A percentile compares a stretch with the other conserved stretches of the same genome.
These are phyloP conservation scores for Batkoa obscura DNA, from an alignment of 371 early-diverging fungal species.

Conservation along the genomic window DNA sequence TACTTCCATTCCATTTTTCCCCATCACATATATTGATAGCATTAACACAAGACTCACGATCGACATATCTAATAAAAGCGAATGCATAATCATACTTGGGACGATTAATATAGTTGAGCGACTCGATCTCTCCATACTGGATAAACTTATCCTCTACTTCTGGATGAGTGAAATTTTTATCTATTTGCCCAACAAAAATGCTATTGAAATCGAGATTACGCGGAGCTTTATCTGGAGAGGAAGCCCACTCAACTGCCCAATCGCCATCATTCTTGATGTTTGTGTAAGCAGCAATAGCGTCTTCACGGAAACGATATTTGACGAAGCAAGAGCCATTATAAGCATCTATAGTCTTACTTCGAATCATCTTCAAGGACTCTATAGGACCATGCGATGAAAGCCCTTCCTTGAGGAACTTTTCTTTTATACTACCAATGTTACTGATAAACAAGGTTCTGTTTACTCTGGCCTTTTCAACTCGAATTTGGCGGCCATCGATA, in stretches of 20 bases:
- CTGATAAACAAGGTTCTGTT: slow-evolving; percentile 57
- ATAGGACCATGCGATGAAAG: slow-evolving; percentile 35
- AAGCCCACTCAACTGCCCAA: slow-evolving; percentile 58
- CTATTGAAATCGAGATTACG: slow-evolving; percentile 24
- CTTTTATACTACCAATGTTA: slow-evolving; percentile 20
- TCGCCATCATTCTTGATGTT: slow-evolving; percentile 15
- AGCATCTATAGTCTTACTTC: slow-evolving; percentile 18
- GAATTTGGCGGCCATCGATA: slow-evolving; percentile 49
- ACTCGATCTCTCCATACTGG: slow-evolving; percentile 31
- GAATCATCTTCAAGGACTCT: slow-evolving; percentile 40
- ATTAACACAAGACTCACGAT: slow-evolving; percentile 19
- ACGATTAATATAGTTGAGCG: slow-evolving; percentile 27
- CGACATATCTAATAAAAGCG: slow-evolving; percentile 43
- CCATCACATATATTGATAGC: slow-evolving; percentile 32
- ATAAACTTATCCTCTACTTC: slow-evolving; percentile 26
- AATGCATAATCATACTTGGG: slow-evolving; percentile 15
- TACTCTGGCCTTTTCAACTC: slow-evolving; percentile 68
- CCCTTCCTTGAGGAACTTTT: slow-evolving; percentile 16
- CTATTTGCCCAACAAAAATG: slow-evolving; percentile 56
- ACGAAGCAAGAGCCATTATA: slow-evolving; percentile 41
- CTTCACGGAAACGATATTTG: slow-evolving; percentile 55
- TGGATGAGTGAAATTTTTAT: slow-evolving; percentile 23
- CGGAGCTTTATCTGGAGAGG: slow-evolving; percentile 19
- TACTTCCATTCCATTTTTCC: background rate
- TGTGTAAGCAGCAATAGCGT: slow-evolving; percentile 56